A percentile compares a stretch with the other conserved stretches of the same genome.
Conservation (phyloP, 2,329 filamentous ascomycete species). For the Ceratocystis alfenasii region DNA sequence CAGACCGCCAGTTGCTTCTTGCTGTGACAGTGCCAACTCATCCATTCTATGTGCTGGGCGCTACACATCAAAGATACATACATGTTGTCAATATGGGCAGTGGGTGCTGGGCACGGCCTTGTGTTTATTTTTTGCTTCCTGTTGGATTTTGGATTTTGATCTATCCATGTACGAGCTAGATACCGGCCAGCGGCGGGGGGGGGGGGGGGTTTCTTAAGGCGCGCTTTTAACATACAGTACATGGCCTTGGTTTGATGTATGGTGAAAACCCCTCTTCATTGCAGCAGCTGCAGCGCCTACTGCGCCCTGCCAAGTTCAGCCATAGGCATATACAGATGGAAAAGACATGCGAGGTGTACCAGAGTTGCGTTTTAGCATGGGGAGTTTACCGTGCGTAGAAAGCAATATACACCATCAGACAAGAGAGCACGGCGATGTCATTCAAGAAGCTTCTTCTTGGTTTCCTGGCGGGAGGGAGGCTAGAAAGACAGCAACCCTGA, state of each 20-base stretch:
- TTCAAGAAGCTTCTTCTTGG: neutral
- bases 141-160: neutral
- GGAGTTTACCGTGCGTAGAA: neutral
- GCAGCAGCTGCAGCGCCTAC: neutral
- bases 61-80: neutral
- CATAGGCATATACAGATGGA: neutral
- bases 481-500: neutral
- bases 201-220: too few relatives aligned
- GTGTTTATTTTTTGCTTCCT: neutral
- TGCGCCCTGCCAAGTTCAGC: neutral
- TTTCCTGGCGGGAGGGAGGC: too few relatives aligned
- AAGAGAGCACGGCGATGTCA: neutral
- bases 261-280: neutral
- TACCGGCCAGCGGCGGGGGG: too few relatives aligned
- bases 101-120: neutral
- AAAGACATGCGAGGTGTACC: too few relatives aligned
- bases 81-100: neutral
- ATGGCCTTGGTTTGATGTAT: neutral
- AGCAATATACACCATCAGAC: neutral
- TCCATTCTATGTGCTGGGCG: conserved; percentile 1
- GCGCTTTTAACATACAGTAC: neutral
- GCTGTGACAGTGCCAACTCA: conserved; percentile 3
- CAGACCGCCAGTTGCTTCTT: conserved; percentile 5
- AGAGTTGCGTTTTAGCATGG: too few relatives aligned
- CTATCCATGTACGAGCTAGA: too few relatives aligned